Evolutionary conservation across 2,329 filamentous ascomycete genomes (phyloP).

Genomic region (Aspergillus transmontanensis): DNA sequence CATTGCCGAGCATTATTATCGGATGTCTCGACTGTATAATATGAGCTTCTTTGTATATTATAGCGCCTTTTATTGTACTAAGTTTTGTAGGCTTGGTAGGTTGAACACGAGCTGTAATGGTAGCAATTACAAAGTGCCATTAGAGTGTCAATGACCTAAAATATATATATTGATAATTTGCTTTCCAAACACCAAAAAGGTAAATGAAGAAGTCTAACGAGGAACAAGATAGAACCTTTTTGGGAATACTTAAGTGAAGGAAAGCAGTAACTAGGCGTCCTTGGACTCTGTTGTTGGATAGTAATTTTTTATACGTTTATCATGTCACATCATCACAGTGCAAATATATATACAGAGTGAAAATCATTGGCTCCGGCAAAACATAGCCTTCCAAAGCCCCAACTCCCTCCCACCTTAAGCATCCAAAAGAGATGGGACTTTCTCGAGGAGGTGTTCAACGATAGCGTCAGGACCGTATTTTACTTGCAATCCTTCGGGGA

Average conservation of each 20-base stretch:
- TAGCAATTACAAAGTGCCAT: background rate
- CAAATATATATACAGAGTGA: slow-evolving; percentile 2
- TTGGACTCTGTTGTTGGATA: background rate
- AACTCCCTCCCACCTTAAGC: slow-evolving; percentile 16
- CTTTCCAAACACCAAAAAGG: background rate
- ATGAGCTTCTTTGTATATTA: background rate
- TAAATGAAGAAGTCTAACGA: background rate
- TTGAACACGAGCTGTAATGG: background rate
- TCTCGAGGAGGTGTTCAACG: slow-evolving; percentile 45
- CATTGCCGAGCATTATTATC: background rate
- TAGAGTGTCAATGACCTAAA: background rate
- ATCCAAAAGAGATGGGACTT: slow-evolving; percentile 43
- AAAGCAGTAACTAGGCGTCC: background rate
- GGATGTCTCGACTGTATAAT: background rate
- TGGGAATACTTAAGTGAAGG: too few species aligned
- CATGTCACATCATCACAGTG: background rate
- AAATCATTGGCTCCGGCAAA: background rate
- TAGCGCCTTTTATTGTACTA: background rate
- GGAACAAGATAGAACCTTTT: background rate
- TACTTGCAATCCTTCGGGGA: slow-evolving; percentile 46
- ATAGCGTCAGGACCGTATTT: slow-evolving; percentile 46
- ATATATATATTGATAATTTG: background rate
- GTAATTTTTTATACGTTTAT: background rate
- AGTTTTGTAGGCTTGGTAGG: background rate
- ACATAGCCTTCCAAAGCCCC: background rate